These are phyloP conservation scores for Podaxis sp. DNA, from an alignment of 768 basidiomycete genomes.

Conservation along the genomic window DNA sequence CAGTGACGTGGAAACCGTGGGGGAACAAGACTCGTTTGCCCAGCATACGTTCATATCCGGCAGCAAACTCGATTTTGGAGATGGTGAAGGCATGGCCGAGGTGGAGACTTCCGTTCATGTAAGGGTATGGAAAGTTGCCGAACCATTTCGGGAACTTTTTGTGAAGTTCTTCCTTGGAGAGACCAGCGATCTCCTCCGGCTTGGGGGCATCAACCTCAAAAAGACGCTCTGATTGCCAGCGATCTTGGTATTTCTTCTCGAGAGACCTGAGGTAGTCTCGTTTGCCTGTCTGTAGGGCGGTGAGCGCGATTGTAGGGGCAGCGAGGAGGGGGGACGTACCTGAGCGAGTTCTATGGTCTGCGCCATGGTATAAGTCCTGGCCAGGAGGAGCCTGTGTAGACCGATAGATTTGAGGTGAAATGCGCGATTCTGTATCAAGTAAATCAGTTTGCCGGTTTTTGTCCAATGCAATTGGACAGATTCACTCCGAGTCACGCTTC, in stretches of 20 bases:
- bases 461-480: constrained; percentile 5
- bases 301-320: neutral
- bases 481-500: constrained; percentile 2
- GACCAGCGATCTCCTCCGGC: constrained; percentile 57
- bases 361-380: constrained; percentile 36
- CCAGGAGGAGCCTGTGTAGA: constrained; percentile 1
- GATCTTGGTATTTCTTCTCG: constrained; percentile 81
- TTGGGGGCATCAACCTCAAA: constrained; percentile 88
- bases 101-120: constrained; percentile 98
- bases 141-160: constrained; percentile 94
- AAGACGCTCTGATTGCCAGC: constrained; percentile 73
- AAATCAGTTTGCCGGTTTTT: constrained; percentile 15
- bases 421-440: constrained; percentile 17
- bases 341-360: constrained; percentile 67
- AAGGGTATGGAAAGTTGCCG: constrained; percentile 93
- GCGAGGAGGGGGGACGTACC: constrained; percentile 30
- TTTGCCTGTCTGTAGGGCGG: constrained; percentile 76
- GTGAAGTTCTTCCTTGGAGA: constrained; percentile 60
- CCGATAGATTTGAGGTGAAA: constrained; percentile 18
- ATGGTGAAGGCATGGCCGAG: constrained; percentile 98
- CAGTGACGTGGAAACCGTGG: constrained; percentile 97
- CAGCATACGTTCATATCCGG: constrained; percentile 93
- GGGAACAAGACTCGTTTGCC: constrained; percentile 95
- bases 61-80: constrained; percentile 95
- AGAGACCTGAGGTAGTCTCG: constrained; percentile 82